A percentile compares a stretch with the other conserved stretches of the same genome.
phyloP scores from a whole-genome alignment of 2,329 filamentous ascomycete species.

The Colletotrichum lupini region DNA sequence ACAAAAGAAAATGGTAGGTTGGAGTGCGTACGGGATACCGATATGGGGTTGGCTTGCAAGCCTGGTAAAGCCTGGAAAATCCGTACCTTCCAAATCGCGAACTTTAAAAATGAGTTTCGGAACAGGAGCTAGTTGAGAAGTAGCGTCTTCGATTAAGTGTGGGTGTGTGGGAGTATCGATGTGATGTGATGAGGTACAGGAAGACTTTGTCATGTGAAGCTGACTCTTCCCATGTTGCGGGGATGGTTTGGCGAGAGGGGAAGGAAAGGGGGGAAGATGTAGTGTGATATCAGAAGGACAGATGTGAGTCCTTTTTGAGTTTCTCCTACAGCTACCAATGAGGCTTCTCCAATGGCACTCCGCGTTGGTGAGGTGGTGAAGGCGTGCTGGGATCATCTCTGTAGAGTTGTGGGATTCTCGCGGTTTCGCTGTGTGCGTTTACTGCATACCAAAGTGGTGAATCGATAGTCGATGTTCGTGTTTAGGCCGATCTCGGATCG shows the following conservation, averaged over 20 bases:
- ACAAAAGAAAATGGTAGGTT: neutral
- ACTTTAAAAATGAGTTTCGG: slow-evolving; percentile 10
- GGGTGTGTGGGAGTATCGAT: neutral
- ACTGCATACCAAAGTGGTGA: neutral
- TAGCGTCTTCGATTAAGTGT: neutral
- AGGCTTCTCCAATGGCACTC: neutral
- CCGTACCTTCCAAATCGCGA: neutral
- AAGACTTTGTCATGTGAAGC: slow-evolving; percentile 32
- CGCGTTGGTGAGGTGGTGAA: neutral
- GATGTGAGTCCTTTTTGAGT: neutral
- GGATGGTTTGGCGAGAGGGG: neutral
- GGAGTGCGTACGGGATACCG: neutral
- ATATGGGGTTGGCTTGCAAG: neutral
- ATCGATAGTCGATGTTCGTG: neutral
- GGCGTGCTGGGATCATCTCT: neutral
- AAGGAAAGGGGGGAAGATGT: too few relatives aligned
- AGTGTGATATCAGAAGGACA: neutral
- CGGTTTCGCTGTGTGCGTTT: neutral
- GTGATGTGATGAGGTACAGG: neutral
- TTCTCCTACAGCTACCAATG: neutral
- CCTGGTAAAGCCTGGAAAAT: neutral
- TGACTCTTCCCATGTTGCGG: neutral
- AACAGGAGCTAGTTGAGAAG: neutral
- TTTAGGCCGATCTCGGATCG: neutral
- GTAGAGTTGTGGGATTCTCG: neutral